Percentiles rank a stretch among this genome's conserved stretches.
These are phyloP conservation scores for Trichophyton schoenleinii DNA, from an alignment of 2,329 filamentous ascomycete genomes.

Conservation along the genomic window DNA sequence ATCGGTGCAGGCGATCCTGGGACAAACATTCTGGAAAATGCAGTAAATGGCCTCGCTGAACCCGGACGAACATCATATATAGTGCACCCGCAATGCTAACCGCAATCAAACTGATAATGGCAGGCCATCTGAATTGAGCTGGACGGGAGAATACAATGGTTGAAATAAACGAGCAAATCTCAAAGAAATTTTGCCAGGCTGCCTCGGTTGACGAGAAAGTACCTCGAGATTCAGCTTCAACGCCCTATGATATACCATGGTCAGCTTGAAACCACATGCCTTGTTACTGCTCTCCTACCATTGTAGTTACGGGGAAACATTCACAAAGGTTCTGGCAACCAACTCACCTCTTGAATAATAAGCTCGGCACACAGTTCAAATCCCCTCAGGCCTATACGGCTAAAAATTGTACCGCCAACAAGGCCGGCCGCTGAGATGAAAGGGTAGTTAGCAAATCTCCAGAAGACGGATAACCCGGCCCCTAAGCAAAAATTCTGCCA, in stretches of 20 bases:
- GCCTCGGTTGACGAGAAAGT: not conserved
- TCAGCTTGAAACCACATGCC: no score
- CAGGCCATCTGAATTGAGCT: not conserved
- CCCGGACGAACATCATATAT: not conserved
- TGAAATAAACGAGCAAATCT: not conserved
- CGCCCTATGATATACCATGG: not conserved
- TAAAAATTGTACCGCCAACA: constrained; percentile 41
- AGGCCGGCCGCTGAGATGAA: constrained; percentile 16
- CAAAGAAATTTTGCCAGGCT: not conserved
- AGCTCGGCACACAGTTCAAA: constrained; percentile 50
- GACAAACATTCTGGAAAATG: not conserved
- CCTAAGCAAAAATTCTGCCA: constrained; percentile 52
- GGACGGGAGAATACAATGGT: not conserved
- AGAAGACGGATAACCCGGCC: constrained; percentile 35
- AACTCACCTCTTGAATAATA: constrained; percentile 22
- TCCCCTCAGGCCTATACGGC: constrained; percentile 49
- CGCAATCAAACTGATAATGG: not conserved
- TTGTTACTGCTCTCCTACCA: no score
- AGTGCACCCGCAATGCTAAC: not conserved
- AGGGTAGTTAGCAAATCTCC: constrained; percentile 12
- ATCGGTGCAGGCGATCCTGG: no score
- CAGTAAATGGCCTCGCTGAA: not conserved
- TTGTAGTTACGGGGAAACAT: no score
- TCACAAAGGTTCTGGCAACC: no score
- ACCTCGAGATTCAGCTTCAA: not conserved